Evolutionary conservation across 768 basidiomycete species (phyloP).

Genomic region (Boletus pseudopeckii): DNA sequence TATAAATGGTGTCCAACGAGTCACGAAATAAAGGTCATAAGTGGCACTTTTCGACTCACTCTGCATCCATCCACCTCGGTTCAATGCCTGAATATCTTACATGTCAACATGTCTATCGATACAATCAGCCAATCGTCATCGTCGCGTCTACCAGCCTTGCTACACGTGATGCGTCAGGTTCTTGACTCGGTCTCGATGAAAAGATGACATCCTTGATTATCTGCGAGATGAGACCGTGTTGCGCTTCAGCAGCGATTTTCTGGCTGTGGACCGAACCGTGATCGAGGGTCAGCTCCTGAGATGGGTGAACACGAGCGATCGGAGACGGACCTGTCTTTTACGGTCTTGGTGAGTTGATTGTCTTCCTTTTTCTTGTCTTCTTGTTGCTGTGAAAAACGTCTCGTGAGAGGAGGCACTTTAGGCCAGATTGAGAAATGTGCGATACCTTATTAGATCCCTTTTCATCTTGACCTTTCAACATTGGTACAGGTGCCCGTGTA

Average conservation of each 20-base stretch:
- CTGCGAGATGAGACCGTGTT: constrained; percentile 91
- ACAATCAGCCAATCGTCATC: constrained; percentile 30
- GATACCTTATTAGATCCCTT: constrained; percentile 41
- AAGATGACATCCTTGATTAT: constrained; percentile 93
- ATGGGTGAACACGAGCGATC: not conserved
- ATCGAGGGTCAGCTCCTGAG: not conserved
- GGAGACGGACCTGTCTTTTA: constrained; percentile 74
- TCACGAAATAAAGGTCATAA: not conserved
- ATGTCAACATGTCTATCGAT: not conserved
- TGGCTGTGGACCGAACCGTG: constrained; percentile 45
- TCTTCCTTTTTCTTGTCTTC: constrained; percentile 86
- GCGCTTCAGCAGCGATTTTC: constrained; percentile 86
- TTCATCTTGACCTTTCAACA: constrained; percentile 51
- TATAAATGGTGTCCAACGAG: not conserved
- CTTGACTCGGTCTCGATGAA: constrained; percentile 44
- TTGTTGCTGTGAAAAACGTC: constrained; percentile 23
- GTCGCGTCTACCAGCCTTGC: constrained; percentile 36
- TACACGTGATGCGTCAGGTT: constrained; percentile 21
- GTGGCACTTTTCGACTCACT: not conserved
- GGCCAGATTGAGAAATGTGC: not conserved
- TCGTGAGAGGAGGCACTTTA: not conserved
- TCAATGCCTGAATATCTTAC: not conserved
- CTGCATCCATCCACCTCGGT: not conserved
- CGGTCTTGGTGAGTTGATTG: constrained; percentile 82
- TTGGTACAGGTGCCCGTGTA: constrained; percentile 57